Evolutionary conservation across 352 stramenopile genomes (phyloP).

Genomic region (Globisporangium camurandrum): DNA sequence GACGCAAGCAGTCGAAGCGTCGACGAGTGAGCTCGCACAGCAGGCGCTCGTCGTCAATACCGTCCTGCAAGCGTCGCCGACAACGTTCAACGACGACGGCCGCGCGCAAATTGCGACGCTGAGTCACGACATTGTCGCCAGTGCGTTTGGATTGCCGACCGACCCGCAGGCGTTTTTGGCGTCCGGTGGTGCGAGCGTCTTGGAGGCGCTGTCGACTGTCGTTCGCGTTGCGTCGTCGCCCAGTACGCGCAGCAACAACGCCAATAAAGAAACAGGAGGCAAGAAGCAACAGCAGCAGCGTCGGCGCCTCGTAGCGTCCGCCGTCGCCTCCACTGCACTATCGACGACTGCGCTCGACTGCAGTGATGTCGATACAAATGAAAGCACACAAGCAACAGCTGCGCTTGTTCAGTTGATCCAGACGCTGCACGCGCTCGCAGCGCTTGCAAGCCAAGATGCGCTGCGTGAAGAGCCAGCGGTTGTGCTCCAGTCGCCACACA

Average conservation of each 20-base stretch:
- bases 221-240: conserved; percentile 4
- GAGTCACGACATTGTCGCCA: conserved; percentile 30
- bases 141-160: conserved; percentile 33
- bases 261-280: no score
- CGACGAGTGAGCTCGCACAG: conserved; percentile 35
- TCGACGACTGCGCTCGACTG: conserved; percentile 8
- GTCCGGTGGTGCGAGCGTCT: conserved; percentile 26
- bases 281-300: no score
- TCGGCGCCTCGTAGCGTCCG: neutral
- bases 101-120: conserved; percentile 32
- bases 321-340: neutral
- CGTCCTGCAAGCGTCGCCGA: conserved; percentile 27
- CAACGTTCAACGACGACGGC: conserved; percentile 22
- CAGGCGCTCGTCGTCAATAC: conserved; percentile 40
- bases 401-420: conserved; percentile 28
- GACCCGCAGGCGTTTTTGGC: conserved; percentile 32
- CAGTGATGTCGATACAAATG: conserved; percentile 3
- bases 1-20: conserved; percentile 27
- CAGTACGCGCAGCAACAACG: neutral
- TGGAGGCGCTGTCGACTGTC: conserved; percentile 36
- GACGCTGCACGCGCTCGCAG: conserved; percentile 42
- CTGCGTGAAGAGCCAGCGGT: conserved; percentile 29
- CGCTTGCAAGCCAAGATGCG: conserved; percentile 41
- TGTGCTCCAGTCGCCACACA: conserved; percentile 17
- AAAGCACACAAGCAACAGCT: conserved; percentile 11